These are phyloP conservation scores for Zopfia rhizophila DNA, from an alignment of 2,329 filamentous ascomycete genomes.

Conservation along the genomic window DNA sequence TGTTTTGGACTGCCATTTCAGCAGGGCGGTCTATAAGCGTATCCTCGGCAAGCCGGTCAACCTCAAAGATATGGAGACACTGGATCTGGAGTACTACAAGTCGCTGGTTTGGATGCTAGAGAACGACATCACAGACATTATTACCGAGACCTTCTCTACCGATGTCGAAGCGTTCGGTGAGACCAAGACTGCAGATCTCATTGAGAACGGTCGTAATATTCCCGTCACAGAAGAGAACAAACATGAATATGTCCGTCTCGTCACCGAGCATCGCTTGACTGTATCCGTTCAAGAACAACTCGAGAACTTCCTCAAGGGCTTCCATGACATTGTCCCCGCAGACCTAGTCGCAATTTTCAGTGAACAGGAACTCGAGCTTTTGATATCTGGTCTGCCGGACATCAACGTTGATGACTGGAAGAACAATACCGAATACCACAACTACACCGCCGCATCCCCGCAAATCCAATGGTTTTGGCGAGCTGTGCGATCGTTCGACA, in stretches of 20 bases:
- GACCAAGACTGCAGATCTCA: conserved; percentile 85
- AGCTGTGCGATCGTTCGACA: conserved; percentile 95
- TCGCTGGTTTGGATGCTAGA: conserved; percentile 98
- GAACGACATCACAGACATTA: conserved; percentile 98
- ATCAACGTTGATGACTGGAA: conserved; percentile 99
- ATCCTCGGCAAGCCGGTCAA: conserved; percentile 95
- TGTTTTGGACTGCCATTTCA: conserved; percentile 98
- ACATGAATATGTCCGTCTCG: conserved; percentile 93
- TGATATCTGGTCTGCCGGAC: conserved; percentile 96
- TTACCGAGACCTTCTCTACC: conserved; percentile 94
- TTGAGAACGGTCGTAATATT: conserved; percentile 88
- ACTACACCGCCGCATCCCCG: conserved; percentile 91
- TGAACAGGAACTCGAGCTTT: conserved; percentile 93
- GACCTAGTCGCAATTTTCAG: conserved; percentile 98
- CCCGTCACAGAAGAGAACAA: conserved; percentile 98
- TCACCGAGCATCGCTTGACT: conserved; percentile 93
- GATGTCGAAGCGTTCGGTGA: conserved; percentile 95
- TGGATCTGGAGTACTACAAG: conserved; percentile 99
- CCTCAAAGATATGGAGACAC: conserved; percentile 99
- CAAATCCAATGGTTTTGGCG: conserved; percentile 99
- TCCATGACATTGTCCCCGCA: conserved; percentile 97
- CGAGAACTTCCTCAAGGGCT: conserved; percentile 90
- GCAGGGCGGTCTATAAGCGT: conserved; percentile 96
- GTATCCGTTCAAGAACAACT: conserved; percentile 95
- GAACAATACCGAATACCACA: conserved; percentile 98